These are phyloP conservation scores for Phytophthora pseudosyringae DNA, from an alignment of 352 stramenopile genomes.

Conservation along the genomic window DNA sequence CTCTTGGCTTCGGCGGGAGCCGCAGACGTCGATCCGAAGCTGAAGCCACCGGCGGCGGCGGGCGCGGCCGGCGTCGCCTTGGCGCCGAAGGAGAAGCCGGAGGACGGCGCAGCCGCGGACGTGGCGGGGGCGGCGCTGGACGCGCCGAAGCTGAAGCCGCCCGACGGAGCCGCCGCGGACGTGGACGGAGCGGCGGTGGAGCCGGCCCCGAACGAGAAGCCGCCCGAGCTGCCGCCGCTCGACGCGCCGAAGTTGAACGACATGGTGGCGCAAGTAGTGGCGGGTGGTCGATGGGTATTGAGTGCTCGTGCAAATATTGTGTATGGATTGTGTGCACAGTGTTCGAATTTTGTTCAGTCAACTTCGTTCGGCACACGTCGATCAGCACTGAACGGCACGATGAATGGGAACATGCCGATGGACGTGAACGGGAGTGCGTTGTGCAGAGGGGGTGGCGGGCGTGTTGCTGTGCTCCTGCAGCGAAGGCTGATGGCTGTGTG, in stretches of 20 bases:
- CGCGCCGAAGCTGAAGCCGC: conserved; percentile 37
- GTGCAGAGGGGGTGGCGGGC: not conserved
- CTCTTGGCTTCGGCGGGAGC: conserved; percentile 16
- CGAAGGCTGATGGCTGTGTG: conserved; percentile 5
- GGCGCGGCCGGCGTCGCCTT: conserved; percentile 16
- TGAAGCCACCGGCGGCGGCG: conserved; percentile 6
- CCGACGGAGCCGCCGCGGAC: conserved; percentile 13
- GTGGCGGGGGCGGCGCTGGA: conserved; percentile 14
- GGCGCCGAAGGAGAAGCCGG: conserved; percentile 34
- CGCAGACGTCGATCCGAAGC: conserved; percentile 8
- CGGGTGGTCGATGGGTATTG: conserved; percentile 1
- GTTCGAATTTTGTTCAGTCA: conserved; percentile 7
- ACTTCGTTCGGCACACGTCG: conserved; percentile 15
- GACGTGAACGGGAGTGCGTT: conserved; percentile 28
- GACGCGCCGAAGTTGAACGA: conserved; percentile 47
- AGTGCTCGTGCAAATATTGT: not conserved
- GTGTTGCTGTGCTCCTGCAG: not conserved
- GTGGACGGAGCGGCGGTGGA: conserved; percentile 18
- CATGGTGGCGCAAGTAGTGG: conserved; percentile 21
- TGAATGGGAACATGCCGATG: conserved; percentile 45
- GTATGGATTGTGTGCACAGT: too few species aligned
- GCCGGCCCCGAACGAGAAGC: conserved; percentile 27
- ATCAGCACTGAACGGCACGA: conserved; percentile 3
- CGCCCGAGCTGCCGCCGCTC: conserved; percentile 29
- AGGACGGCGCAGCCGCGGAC: conserved; percentile 11